Percentiles rank a stretch among this genome's conserved stretches.
Evolutionary conservation across 345 rosid species (phyloP).

Genomic region (Turritis glabra): DNA sequence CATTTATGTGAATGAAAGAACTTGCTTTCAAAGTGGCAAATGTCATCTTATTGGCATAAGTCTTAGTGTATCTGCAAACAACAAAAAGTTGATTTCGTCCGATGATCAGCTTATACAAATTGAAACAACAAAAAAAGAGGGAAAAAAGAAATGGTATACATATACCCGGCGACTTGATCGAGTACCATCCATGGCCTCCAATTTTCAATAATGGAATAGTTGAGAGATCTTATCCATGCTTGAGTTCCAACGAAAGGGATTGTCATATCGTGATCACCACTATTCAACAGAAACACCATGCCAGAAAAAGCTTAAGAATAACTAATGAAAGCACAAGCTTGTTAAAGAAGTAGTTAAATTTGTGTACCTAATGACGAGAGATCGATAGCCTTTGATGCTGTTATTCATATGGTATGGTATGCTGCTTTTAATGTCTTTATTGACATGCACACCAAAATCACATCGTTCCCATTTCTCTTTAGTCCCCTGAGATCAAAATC

Average conservation of each 20-base stretch:
- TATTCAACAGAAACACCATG: conserved; percentile 21
- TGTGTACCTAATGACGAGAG: conserved; percentile 18
- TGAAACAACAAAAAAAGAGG: neutral
- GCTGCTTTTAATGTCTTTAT: neutral
- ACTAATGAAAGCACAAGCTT: neutral
- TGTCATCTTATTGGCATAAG: conserved; percentile 32
- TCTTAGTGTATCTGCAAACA: too few relatives aligned
- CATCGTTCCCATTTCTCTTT: conserved; percentile 29
- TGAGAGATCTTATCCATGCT: conserved; percentile 61
- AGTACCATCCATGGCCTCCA: conserved; percentile 63
- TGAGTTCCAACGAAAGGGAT: conserved; percentile 60
- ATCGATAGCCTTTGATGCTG: neutral
- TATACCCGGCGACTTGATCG: conserved; percentile 63
- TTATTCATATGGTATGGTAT: neutral
- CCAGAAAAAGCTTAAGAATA: neutral
- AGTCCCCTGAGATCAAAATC: conserved; percentile 20
- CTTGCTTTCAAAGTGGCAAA: conserved; percentile 63
- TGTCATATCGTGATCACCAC: conserved; percentile 67
- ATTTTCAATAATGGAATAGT: conserved; percentile 52
- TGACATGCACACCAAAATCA: neutral
- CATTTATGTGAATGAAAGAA: neutral
- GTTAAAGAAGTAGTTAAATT: neutral
- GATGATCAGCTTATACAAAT: neutral
- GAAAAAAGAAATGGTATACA: neutral
- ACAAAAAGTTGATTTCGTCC: neutral